phyloP scores from a whole-genome alignment of 345 rosid species.

The Capsella bursapastoris region DNA sequence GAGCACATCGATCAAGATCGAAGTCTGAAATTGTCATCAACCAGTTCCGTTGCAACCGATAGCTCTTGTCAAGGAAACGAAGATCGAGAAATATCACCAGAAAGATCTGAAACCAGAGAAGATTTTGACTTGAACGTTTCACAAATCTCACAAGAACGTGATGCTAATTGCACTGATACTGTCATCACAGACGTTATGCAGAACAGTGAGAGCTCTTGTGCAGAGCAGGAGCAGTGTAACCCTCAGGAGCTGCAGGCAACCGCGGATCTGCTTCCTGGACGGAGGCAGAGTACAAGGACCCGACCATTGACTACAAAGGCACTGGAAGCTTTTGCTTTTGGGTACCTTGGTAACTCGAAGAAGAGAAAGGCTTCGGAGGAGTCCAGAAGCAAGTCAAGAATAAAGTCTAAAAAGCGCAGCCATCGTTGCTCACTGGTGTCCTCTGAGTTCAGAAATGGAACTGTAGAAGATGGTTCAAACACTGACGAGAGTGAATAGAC shows the following conservation, averaged over 20 bases:
- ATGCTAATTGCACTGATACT: constrained; percentile 34
- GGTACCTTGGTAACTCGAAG: constrained; percentile 53
- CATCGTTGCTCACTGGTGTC: constrained; percentile 41
- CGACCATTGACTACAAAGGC: constrained; percentile 63
- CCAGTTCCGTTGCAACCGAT: constrained; percentile 48
- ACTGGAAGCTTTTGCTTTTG: constrained; percentile 66
- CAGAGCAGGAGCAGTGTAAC: constrained; percentile 34
- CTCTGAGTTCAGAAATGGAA: constrained; percentile 41
- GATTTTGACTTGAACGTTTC: constrained; percentile 62
- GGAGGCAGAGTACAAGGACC: constrained; percentile 62
- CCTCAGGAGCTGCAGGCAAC: constrained; percentile 28
- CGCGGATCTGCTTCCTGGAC: constrained; percentile 39
- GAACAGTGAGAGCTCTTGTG: constrained; percentile 45
- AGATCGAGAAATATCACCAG: constrained; percentile 43
- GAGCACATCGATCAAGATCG: constrained; percentile 43
- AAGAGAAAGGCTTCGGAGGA: constrained; percentile 53
- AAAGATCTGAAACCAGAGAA: constrained; percentile 41
- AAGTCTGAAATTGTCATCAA: constrained; percentile 48
- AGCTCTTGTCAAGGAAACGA: constrained; percentile 46
- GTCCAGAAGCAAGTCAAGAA: constrained; percentile 39
- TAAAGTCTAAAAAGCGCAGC: constrained; percentile 49
- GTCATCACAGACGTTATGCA: constrained; percentile 39
- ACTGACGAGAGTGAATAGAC: constrained; percentile 36
- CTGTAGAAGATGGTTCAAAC: constrained; percentile 37
- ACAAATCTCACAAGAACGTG: constrained; percentile 50